Conservation (phyloP, 441 rosid species). For the Macaranga tanarius region DNA sequence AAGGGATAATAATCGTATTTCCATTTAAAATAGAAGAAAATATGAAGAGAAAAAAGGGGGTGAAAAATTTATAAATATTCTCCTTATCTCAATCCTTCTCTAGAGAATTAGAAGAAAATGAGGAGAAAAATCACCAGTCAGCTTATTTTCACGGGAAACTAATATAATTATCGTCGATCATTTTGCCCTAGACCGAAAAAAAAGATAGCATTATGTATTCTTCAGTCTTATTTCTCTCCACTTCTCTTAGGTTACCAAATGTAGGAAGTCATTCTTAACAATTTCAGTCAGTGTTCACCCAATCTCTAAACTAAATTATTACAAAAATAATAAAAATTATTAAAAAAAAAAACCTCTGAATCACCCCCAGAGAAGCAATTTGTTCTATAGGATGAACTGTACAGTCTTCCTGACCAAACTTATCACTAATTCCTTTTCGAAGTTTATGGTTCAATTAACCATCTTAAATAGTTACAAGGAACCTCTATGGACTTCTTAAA, state of each 20-base stretch:
- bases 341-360: neutral
- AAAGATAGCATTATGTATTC: neutral
- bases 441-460: slow-evolving; percentile 3
- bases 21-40: neutral
- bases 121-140: neutral
- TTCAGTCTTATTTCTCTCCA: neutral
- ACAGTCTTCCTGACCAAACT: neutral
- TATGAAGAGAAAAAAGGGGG: neutral
- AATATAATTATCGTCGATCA: too few relatives aligned
- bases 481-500: neutral
- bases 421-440: neutral
- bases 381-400: neutral
- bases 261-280: neutral
- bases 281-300: neutral
- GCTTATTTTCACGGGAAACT: neutral
- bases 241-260: neutral
- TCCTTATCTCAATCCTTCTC: too few relatives aligned
- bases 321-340: neutral
- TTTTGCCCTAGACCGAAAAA: neutral
- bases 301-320: neutral
- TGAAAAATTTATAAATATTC: too few relatives aligned
- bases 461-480: neutral
- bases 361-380: neutral
- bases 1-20: neutral
- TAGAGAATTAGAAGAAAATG: too few relatives aligned